These are phyloP conservation scores for Trapa incisa DNA, from an alignment of 345 rosid species.

Conservation along the genomic window DNA sequence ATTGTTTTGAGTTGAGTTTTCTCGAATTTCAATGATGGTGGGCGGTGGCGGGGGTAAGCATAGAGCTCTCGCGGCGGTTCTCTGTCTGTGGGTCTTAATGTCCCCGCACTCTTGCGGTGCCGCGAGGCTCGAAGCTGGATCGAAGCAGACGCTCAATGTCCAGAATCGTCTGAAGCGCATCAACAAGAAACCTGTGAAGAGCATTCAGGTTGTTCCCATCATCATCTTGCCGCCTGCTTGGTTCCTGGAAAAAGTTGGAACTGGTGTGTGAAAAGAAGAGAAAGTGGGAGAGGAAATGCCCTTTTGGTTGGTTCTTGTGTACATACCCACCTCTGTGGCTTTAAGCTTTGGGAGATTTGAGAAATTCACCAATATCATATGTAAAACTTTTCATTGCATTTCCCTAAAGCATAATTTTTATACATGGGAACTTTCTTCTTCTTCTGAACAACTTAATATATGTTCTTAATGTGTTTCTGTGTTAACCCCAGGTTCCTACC, in stretches of 20 bases:
- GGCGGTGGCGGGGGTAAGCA: slow-evolving; percentile 15
- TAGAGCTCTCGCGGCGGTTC: slow-evolving; percentile 22
- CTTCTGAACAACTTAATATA: too few species aligned
- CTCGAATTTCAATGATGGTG: slow-evolving; percentile 16
- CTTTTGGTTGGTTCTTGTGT: not conserved
- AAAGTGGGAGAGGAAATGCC: not conserved
- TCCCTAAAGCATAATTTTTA: not conserved
- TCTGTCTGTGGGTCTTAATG: slow-evolving; percentile 29
- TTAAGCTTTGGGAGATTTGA: slow-evolving; percentile 1
- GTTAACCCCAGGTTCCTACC: too few species aligned
- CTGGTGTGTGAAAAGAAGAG: slow-evolving; percentile 10
- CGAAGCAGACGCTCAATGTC: slow-evolving; percentile 64
- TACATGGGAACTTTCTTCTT: not conserved
- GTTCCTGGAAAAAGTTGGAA: slow-evolving; percentile 17
- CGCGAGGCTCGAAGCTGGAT: slow-evolving; percentile 41
- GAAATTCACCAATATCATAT: not conserved
- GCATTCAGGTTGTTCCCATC: slow-evolving; percentile 44
- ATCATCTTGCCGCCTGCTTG: slow-evolving; percentile 11
- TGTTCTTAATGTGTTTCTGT: not conserved
- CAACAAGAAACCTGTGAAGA: slow-evolving; percentile 74
- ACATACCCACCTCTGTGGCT: not conserved
- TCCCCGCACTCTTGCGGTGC: slow-evolving; percentile 23
- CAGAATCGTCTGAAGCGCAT: slow-evolving; percentile 75
- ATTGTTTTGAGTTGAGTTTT: not conserved
- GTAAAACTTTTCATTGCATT: not conserved